A percentile compares a stretch with the other conserved stretches of the same genome.
phyloP scores from a whole-genome alignment of 305 asterid species.

The Fraxinus floribunda region DNA sequence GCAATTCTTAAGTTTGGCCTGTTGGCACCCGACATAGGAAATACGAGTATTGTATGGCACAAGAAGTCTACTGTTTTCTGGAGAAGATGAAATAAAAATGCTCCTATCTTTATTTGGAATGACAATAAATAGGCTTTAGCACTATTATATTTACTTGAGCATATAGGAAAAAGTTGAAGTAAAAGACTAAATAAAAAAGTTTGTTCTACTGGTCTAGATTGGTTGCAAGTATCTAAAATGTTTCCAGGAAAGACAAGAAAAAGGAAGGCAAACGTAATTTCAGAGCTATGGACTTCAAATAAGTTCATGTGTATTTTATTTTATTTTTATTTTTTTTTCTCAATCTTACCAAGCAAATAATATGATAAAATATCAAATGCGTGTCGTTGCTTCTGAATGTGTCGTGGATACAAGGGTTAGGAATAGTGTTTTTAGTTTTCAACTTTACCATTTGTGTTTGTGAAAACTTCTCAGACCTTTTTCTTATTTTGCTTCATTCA shows the following conservation, averaged over 20 bases:
- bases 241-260: neutral
- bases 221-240: neutral
- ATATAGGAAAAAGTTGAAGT: neutral
- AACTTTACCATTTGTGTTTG: neutral
- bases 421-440: neutral
- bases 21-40: neutral
- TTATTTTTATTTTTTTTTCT: neutral
- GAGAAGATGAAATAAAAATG: neutral
- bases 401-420: neutral
- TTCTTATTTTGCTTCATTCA: neutral
- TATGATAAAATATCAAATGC: neutral
- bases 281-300: neutral
- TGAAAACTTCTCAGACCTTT: neutral
- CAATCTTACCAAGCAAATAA: neutral
- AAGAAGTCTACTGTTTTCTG: neutral
- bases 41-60: constrained; percentile 12
- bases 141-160: neutral
- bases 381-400: neutral
- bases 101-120: constrained; percentile 11
- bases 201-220: neutral
- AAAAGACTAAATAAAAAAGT: neutral
- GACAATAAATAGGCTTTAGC: neutral
- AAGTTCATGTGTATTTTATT: neutral
- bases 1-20: neutral
- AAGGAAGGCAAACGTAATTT: neutral